A percentile compares a stretch with the other conserved stretches of the same genome.
Conservation (phyloP, 192 early-diverging fungal genomes). For the Coemansia sp. region DNA sequence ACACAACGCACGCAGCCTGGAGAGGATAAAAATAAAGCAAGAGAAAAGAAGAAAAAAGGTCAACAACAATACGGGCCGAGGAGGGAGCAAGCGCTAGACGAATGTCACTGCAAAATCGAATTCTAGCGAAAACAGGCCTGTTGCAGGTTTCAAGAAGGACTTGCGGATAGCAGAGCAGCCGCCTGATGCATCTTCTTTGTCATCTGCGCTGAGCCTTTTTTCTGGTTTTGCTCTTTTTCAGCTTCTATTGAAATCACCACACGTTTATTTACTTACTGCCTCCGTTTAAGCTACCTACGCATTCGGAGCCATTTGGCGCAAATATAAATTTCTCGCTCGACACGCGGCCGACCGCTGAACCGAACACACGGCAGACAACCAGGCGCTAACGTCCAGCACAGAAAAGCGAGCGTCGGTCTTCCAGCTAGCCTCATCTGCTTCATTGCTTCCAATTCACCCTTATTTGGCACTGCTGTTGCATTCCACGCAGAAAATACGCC, state of each 20-base stretch:
- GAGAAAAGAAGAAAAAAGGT: background rate
- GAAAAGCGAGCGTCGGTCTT: background rate
- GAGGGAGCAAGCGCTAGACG: too few species aligned
- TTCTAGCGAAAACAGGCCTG: background rate
- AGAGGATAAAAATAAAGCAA: too few species aligned
- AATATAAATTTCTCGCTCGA: background rate
- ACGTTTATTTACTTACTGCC: background rate
- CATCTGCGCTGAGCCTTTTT: background rate
- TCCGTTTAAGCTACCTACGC: background rate
- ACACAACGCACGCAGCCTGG: too few species aligned
- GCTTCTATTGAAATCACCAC: background rate
- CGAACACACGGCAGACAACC: background rate
- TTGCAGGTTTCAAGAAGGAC: background rate
- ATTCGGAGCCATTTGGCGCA: background rate
- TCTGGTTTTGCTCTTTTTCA: background rate
- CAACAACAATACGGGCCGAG: too few species aligned
- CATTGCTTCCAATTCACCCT: background rate
- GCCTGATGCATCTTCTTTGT: conserved; percentile 2
- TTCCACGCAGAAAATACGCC: background rate
- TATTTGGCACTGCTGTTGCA: background rate
- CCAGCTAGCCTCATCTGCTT: background rate
- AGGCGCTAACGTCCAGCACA: background rate
- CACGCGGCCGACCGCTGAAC: background rate
- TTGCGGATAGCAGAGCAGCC: background rate
- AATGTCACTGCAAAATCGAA: background rate